Percentiles rank a stretch among this genome's conserved stretches.
Conservation (phyloP, 1,284 basidiomycete species). For the Ustilago sp. region DNA sequence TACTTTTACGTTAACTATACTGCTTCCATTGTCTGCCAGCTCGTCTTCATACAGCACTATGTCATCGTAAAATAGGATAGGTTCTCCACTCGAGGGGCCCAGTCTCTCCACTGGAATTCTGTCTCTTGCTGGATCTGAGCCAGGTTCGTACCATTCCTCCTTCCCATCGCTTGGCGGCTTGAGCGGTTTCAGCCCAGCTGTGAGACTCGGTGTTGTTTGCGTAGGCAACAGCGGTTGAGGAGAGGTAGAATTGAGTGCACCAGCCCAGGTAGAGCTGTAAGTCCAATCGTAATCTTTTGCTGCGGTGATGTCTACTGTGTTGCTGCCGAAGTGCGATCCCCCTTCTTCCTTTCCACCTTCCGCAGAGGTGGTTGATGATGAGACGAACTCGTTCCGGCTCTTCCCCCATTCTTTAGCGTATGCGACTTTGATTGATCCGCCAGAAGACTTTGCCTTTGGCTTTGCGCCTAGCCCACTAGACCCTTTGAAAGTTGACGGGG, state of each 20-base stretch:
- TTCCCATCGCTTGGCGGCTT: not conserved
- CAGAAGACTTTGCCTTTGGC: slow-evolving; percentile 36
- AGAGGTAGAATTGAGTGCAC: slow-evolving; percentile 71
- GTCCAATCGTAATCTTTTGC: slow-evolving; percentile 88
- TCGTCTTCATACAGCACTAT: slow-evolving; percentile 68
- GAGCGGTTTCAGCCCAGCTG: slow-evolving; percentile 11
- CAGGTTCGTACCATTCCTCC: slow-evolving; percentile 39
- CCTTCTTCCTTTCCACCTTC: not conserved
- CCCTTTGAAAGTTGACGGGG: slow-evolving; percentile 5
- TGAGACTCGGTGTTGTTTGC: not conserved
- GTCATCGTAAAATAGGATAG: slow-evolving; percentile 69
- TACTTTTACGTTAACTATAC: slow-evolving; percentile 66
- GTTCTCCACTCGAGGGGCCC: slow-evolving; percentile 61
- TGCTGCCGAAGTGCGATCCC: slow-evolving; percentile 49
- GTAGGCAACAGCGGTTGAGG: slow-evolving; percentile 26
- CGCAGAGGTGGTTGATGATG: not conserved
- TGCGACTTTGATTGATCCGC: slow-evolving; percentile 83
- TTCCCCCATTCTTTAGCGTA: slow-evolving; percentile 94
- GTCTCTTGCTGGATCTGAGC: slow-evolving; percentile 57
- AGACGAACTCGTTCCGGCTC: slow-evolving; percentile 76
- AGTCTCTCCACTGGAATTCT: slow-evolving; percentile 66
- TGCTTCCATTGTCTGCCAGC: slow-evolving; percentile 67
- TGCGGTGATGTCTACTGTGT: slow-evolving; percentile 46
- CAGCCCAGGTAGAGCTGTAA: slow-evolving; percentile 88
- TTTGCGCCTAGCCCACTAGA: slow-evolving; percentile 32